Conservation (phyloP, 2,329 filamentous ascomycete species). For the Coniella vitis region DNA sequence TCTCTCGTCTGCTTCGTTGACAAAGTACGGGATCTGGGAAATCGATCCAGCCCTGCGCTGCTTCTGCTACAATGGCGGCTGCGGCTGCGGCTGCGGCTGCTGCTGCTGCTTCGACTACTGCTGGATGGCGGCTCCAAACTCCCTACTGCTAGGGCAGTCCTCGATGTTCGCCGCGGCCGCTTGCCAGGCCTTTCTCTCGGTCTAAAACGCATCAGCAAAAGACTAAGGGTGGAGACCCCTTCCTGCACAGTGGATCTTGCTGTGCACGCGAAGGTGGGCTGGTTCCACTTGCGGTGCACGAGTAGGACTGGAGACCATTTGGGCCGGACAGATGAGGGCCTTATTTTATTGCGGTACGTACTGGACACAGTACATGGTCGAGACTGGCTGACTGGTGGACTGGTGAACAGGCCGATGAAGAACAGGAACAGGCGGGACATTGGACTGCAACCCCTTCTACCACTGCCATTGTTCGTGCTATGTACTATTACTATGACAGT, state of each 20-base stretch:
- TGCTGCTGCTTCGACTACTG: too few species aligned
- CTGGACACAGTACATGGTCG: background rate
- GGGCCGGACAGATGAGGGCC: background rate
- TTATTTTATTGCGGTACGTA: background rate
- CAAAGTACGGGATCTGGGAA: too few species aligned
- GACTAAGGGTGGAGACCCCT: constrained; percentile 10
- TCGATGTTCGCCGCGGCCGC: too few species aligned
- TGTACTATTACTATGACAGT: too few species aligned
- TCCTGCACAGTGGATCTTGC: constrained; percentile 8
- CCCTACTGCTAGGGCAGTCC: too few species aligned
- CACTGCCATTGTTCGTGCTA: too few species aligned
- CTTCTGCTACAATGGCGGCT: constrained; percentile 3
- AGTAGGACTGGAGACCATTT: background rate
- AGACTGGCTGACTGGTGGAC: constrained; percentile 1
- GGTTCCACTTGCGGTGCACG: constrained; percentile 9
- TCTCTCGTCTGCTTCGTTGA: too few species aligned
- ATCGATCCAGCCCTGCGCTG: constrained; percentile 3
- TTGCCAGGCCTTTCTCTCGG: constrained; percentile 15
- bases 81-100: background rate
- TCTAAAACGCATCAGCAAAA: constrained; percentile 12
- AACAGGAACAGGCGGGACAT: too few species aligned
- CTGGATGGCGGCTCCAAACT: too few species aligned
- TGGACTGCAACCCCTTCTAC: too few species aligned
- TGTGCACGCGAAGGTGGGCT: constrained; percentile 14
- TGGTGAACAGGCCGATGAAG: background rate